Base-by-base conservation (phyloP, 352 stramenopile genomes). In the Pythium grandisporangium region DNA sequence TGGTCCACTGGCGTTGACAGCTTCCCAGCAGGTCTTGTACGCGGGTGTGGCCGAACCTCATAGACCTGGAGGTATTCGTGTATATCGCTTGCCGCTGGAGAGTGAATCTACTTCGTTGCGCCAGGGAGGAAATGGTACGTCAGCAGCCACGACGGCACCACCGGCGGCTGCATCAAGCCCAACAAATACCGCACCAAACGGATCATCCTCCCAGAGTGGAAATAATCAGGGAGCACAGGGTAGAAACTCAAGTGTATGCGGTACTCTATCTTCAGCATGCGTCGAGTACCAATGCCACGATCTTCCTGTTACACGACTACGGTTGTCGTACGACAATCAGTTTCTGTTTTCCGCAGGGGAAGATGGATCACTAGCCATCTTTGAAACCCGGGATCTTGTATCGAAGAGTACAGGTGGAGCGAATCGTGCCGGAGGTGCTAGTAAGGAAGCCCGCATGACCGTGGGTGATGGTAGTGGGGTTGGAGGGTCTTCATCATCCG, bases 261-360 rank as follows among this genome's bases (percentile, higher is more conserved):
- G n/a, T n/a, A n/a, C n/a, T n/a, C n/a, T n/a, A n/a, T n/a, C n/a
- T n/a, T n/a, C n/a, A n/a, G 42, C 53, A 17, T 88, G 63, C 38
- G 43, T 61, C 1, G 79, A 92, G 37, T 89, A 84, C 23, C 75
- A 89, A 51, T 89, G 79, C 19, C 79, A 92, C 19, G 79, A 92
- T 38, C 53, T 87, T 10, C 71, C 75, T 2, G 74, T 92, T 14
- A 83, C 79, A 24, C 56, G 79, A 0, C 58, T 92, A 25, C 64
- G 79, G 2, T 42, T 92, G 23, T 92, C 79, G 10, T 84, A 76
- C 40, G 88, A 97, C 54, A 93, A 96, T 42, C 77, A 95, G 41
- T 95, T 70, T 39, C 58, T 98, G n/a, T 88, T 97, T 48, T 93
- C 82, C n/a, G 77, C 80, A 5, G 91, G 91, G 29, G 86, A 97